Evolutionary conservation across 192 early-diverging fungal genomes (phyloP).

Genomic region (Coemansia guatemalensis): DNA sequence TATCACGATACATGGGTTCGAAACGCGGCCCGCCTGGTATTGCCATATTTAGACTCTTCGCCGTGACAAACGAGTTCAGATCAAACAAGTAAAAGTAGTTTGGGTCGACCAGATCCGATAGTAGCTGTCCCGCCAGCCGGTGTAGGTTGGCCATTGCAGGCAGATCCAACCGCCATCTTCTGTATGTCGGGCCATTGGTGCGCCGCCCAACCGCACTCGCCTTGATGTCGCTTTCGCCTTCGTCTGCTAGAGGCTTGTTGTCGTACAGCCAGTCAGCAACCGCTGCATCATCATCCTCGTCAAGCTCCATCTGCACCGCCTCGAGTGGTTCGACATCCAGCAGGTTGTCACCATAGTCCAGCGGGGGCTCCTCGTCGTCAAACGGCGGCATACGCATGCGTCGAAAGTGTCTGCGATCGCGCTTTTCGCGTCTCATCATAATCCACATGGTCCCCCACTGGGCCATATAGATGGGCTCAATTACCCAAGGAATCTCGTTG

Average conservation of each 20-base stretch:
- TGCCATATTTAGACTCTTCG: constrained; percentile 97
- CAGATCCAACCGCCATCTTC: constrained; percentile 86
- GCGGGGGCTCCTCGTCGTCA: constrained; percentile 98
- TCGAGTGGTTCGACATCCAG: constrained; percentile 97
- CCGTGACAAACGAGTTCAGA: constrained; percentile 91
- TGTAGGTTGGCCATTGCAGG: constrained; percentile 95
- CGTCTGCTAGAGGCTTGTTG: constrained; percentile 80
- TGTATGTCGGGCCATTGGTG: constrained; percentile 88
- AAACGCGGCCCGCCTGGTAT: constrained; percentile 98
- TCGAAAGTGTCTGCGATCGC: constrained; percentile 96
- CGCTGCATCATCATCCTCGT: constrained; percentile 89
- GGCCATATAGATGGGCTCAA: constrained; percentile 96
- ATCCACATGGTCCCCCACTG: constrained; percentile 99
- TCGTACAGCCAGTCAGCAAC: constrained; percentile 98
- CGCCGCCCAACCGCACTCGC: constrained; percentile 44
- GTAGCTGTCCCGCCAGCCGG: constrained; percentile 85
- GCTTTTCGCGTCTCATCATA: constrained; percentile 99
- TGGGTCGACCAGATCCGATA: constrained; percentile 91
- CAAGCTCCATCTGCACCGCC: constrained; percentile 98
- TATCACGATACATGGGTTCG: constrained; percentile 95
- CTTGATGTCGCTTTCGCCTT: constrained; percentile 36
- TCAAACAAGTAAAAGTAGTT: constrained; percentile 99
- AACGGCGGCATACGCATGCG: constrained; percentile 98
- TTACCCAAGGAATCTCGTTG: constrained; percentile 93
- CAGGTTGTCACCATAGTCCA: constrained; percentile 99